phyloP scores from a whole-genome alignment of 257 asterid genomes.

The Schizonepeta tenuifolia region DNA sequence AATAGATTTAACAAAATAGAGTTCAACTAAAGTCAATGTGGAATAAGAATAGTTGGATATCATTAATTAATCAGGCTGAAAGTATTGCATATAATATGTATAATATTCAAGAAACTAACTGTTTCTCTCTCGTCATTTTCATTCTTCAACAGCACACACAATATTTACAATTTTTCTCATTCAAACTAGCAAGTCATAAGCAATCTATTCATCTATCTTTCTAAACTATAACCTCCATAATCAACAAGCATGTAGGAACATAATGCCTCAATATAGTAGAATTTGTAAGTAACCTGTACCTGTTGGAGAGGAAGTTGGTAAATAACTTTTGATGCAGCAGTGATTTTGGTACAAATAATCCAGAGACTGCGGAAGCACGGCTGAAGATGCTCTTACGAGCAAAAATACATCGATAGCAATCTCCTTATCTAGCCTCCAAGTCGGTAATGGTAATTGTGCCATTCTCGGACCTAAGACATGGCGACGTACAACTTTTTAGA shows the following conservation, averaged over 20 bases:
- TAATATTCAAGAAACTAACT: no score
- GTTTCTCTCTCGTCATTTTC: neutral
- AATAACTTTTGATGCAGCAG: no score
- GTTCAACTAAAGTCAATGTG: no score
- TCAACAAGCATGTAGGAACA: neutral
- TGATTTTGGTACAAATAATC: neutral
- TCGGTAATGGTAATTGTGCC: neutral
- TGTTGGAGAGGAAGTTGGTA: neutral
- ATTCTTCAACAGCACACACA: neutral
- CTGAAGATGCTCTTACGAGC: neutral
- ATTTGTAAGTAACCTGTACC: neutral
- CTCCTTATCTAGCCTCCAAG: slow-evolving; percentile 1
- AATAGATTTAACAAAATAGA: no score
- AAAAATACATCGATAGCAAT: neutral
- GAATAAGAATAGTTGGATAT: no score
- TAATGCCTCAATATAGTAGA: neutral
- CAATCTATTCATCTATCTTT: neutral
- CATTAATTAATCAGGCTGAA: no score
- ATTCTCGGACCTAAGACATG: neutral
- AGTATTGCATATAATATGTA: no score
- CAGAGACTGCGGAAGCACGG: neutral
- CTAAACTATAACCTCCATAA: neutral
- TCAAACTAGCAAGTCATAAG: neutral
- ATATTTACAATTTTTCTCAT: no score
- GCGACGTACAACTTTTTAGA: neutral